A percentile compares a stretch with the other conserved stretches of the same genome.
These are phyloP conservation scores for Teratosphaeria zuluensis DNA, from an alignment of 2,329 filamentous ascomycete genomes.

Conservation along the genomic window DNA sequence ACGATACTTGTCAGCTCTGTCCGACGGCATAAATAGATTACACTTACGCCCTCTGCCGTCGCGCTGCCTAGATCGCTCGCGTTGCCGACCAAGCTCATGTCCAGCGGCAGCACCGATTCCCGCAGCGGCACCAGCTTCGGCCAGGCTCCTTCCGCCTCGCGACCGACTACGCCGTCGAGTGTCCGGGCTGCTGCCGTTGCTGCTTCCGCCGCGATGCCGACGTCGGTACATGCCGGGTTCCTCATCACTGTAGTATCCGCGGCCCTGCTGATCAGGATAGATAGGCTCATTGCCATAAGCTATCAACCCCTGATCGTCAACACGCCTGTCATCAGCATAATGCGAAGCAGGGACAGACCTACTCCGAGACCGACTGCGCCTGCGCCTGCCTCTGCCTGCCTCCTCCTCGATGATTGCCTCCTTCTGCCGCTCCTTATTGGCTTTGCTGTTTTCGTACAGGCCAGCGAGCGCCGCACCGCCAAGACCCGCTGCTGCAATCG, in stretches of 20 bases:
- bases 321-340: conserved; percentile 29
- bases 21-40: background rate
- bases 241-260: conserved; percentile 28
- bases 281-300: conserved; percentile 57
- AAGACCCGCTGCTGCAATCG: conserved; percentile 51
- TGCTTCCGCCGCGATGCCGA: conserved; percentile 34
- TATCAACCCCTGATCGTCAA: conserved; percentile 46
- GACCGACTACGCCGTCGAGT: conserved; percentile 23
- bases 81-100: conserved; percentile 43
- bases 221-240: conserved; percentile 34
- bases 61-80: conserved; percentile 42
- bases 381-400: conserved; percentile 18
- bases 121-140: conserved; percentile 48
- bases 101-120: conserved; percentile 46
- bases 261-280: conserved; percentile 40
- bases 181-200: conserved; percentile 31
- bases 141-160: conserved; percentile 38
- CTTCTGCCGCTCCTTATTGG: conserved; percentile 46
- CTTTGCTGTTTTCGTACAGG: conserved; percentile 54
- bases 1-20: background rate
- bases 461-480: conserved; percentile 52
- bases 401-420: conserved; percentile 29
- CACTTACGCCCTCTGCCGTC: conserved; percentile 7
- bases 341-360: conserved; percentile 34
- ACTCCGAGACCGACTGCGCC: conserved; percentile 27